Evolutionary conservation across 2,329 filamentous ascomycete species (phyloP).

Genomic region (Trichoderma polysporum): DNA sequence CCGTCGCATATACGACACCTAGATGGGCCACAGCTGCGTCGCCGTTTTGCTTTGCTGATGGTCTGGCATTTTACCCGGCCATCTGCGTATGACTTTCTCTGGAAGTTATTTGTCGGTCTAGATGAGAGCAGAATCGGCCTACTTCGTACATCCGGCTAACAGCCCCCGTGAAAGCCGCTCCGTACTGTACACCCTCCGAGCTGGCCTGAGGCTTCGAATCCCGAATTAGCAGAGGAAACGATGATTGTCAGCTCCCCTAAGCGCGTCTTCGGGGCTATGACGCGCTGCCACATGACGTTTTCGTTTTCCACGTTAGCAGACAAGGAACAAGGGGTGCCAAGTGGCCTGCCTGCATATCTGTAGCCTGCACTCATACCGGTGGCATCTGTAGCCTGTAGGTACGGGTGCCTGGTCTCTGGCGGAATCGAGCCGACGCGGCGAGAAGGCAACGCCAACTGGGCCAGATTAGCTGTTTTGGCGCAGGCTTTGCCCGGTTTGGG

Average conservation of each 20-base stretch:
- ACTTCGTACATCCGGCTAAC: neutral
- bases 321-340: conserved; percentile 21
- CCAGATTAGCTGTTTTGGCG: conserved; percentile 15
- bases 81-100: neutral
- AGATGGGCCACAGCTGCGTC: neutral
- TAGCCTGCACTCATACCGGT: conserved; percentile 8
- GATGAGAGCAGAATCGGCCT: neutral
- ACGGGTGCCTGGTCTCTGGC: conserved; percentile 22
- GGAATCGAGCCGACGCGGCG: conserved; percentile 23
- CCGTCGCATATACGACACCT: neutral
- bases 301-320: conserved; percentile 19
- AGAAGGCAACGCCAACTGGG: conserved; percentile 19
- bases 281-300: conserved; percentile 22
- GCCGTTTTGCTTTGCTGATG: neutral
- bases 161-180: neutral
- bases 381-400: conserved; percentile 10
- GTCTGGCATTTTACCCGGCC: neutral
- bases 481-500: conserved; percentile 12
- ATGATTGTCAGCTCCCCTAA: conserved; percentile 11
- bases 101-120: neutral
- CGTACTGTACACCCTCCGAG: neutral
- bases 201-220: neutral
- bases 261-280: conserved; percentile 16
- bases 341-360: conserved; percentile 19
- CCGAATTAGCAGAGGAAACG: neutral